phyloP scores from a whole-genome alignment of 306 rosid genomes.

The Cucurbita argyrosperma region DNA sequence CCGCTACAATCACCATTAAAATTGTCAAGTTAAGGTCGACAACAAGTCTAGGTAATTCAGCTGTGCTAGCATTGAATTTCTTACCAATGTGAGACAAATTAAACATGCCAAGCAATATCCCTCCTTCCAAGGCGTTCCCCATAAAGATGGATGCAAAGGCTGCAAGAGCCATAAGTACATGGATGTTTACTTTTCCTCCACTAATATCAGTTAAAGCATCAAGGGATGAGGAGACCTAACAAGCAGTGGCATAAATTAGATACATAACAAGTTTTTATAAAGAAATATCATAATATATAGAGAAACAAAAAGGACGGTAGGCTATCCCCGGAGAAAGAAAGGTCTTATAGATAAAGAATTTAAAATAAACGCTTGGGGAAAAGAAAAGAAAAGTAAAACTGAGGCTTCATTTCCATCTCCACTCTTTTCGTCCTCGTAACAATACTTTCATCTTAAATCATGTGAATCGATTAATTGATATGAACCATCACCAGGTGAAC shows the following conservation, averaged over 20 bases:
- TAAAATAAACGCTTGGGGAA: not conserved
- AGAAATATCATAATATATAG: not conserved
- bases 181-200: conserved; percentile 84
- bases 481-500: not conserved
- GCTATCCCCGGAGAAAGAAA: not conserved
- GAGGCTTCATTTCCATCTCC: not conserved
- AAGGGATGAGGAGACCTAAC: conserved; percentile 74
- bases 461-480: not conserved
- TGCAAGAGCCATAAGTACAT: conserved; percentile 87
- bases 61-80: conserved; percentile 3
- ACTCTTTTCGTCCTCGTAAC: not conserved
- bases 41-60: not conserved
- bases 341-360: not conserved
- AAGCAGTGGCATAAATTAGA: not conserved
- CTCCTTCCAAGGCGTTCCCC: conserved; percentile 96
- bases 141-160: conserved; percentile 78
- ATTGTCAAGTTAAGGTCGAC: conserved; percentile 1
- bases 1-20: conserved; percentile 49
- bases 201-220: conserved; percentile 68
- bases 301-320: not conserved
- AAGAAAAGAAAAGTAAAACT: not conserved
- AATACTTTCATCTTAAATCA: not conserved
- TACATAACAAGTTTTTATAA: not conserved
- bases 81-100: conserved; percentile 89
- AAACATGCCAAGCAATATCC: conserved; percentile 88